Conservation (phyloP, 495 filamentous ascomycete species). For the Daldinia bambusicola region DNA sequence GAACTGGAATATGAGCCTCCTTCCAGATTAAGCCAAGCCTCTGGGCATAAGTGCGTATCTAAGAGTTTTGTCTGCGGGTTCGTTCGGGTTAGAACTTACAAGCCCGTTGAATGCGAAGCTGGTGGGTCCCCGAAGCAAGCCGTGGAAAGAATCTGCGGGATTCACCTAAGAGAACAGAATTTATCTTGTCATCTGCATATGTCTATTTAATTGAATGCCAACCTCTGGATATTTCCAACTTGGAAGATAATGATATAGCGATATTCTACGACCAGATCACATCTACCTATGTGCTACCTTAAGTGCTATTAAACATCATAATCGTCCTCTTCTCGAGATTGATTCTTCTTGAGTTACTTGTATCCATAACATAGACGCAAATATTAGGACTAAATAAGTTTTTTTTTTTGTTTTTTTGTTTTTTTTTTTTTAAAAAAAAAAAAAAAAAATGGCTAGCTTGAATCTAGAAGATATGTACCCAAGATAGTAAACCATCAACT, state of each 20-base stretch:
- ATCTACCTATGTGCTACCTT: too few species aligned
- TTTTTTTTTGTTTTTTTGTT: too few species aligned
- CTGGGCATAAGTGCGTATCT: not conserved
- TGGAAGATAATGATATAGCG: too few species aligned
- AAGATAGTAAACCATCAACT: conserved; percentile 3
- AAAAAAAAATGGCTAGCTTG: not conserved
- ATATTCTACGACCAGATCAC: too few species aligned
- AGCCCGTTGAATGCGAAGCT: too few species aligned
- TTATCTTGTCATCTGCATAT: conserved; percentile 10
- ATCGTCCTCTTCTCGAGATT: not conserved
- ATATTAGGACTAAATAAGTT: not conserved
- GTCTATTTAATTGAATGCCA: not conserved
- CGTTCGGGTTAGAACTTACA: not conserved
- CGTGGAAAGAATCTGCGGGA: not conserved
- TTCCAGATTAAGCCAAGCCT: conserved; percentile 41
- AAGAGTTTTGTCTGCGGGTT: not conserved
- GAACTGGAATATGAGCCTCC: conserved; percentile 23
- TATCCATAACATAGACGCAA: not conserved
- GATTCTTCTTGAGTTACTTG: not conserved
- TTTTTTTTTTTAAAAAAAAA: too few species aligned
- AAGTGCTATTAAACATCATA: not conserved
- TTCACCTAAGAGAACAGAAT: conserved; percentile 1
- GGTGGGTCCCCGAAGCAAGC: conserved; percentile 18
- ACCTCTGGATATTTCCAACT: not conserved
- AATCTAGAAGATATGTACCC: too few species aligned